Evolutionary conservation across 2,329 filamentous ascomycete genomes (phyloP).

Genomic region (Colletotrichum graminicola): DNA sequence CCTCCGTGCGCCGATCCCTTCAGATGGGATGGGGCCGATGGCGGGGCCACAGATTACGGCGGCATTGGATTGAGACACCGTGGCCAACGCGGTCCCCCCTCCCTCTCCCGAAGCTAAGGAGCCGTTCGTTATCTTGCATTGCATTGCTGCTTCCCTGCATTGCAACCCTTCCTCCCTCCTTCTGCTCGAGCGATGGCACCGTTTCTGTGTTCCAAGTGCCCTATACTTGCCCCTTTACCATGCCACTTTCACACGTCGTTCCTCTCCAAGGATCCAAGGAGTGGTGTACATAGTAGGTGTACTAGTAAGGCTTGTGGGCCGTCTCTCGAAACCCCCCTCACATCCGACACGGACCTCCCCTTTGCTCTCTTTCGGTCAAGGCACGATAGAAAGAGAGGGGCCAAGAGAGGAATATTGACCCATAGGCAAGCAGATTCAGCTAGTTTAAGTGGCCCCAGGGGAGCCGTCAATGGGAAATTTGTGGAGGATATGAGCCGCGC

Average conservation of each 20-base stretch:
- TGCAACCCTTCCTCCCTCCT: conserved; percentile 4
- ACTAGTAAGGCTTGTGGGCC: not conserved
- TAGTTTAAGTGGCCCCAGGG: not conserved
- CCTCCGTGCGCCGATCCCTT: not conserved
- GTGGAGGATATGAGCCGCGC: not conserved
- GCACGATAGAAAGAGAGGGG: conserved; percentile 7
- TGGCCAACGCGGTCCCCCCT: not conserved
- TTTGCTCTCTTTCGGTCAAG: not conserved
- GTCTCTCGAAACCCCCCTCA: conserved; percentile 28
- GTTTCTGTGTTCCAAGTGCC: not conserved
- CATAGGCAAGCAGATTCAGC: not conserved
- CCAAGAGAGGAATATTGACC: not conserved
- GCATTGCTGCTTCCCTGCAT: not conserved
- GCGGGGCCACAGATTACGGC: not conserved
- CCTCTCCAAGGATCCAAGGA: not conserved
- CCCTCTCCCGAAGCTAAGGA: not conserved
- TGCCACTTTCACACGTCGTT: conserved; percentile 3
- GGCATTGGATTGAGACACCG: not conserved
- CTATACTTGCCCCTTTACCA: not conserved
- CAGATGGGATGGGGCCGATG: not conserved
- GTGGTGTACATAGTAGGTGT: not conserved
- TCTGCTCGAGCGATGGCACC: not conserved
- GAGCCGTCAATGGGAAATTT: conserved; percentile 2
- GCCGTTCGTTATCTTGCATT: conserved; percentile 8
- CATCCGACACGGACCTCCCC: conserved; percentile 24